phyloP scores from a whole-genome alignment of 2,329 filamentous ascomycete genomes.

The Cordyceps cicadae region DNA sequence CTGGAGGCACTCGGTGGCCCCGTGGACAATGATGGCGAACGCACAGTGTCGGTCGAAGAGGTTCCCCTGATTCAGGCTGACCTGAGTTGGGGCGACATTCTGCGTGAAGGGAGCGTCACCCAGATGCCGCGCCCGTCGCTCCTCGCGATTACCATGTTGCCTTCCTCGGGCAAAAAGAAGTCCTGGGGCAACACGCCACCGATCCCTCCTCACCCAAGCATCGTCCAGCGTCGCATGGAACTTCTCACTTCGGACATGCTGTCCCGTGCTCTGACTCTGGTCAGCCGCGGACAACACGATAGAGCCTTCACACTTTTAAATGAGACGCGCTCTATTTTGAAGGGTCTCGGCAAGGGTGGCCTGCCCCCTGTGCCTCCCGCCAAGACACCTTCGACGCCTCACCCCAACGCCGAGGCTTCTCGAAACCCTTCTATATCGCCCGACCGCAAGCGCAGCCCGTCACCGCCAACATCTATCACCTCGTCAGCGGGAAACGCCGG shows the following conservation, averaged over 20 bases:
- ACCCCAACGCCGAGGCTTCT: slow-evolving; percentile 35
- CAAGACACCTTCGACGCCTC: slow-evolving; percentile 40
- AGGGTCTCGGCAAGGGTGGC: slow-evolving; percentile 90
- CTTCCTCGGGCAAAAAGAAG: slow-evolving; percentile 57
- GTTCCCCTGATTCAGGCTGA: slow-evolving; percentile 93
- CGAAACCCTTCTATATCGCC: slow-evolving; percentile 38
- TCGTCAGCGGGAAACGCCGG: slow-evolving; percentile 30
- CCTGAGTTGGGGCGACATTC: slow-evolving; percentile 84
- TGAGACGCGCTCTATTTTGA: slow-evolving; percentile 90
- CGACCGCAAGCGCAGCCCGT: slow-evolving; percentile 48
- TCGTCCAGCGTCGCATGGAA: slow-evolving; percentile 96
- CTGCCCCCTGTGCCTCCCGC: slow-evolving; percentile 70
- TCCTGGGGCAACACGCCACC: slow-evolving; percentile 62
- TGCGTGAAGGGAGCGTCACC: slow-evolving; percentile 76
- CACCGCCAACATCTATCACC: slow-evolving; percentile 41
- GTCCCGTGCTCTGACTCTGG: slow-evolving; percentile 80
- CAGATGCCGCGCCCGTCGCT: slow-evolving; percentile 85
- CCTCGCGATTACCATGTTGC: slow-evolving; percentile 91
- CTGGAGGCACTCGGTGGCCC: slow-evolving; percentile 87
- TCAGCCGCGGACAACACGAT: slow-evolving; percentile 86
- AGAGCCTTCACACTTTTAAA: slow-evolving; percentile 84
- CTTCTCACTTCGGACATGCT: slow-evolving; percentile 97
- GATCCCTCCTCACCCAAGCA: slow-evolving; percentile 88
- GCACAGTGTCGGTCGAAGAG: slow-evolving; percentile 81
- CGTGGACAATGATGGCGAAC: slow-evolving; percentile 76